A percentile compares a stretch with the other conserved stretches of the same genome.
Evolutionary conservation across 2,329 filamentous ascomycete genomes (phyloP).

Genomic region (Cytospora leucostoma): DNA sequence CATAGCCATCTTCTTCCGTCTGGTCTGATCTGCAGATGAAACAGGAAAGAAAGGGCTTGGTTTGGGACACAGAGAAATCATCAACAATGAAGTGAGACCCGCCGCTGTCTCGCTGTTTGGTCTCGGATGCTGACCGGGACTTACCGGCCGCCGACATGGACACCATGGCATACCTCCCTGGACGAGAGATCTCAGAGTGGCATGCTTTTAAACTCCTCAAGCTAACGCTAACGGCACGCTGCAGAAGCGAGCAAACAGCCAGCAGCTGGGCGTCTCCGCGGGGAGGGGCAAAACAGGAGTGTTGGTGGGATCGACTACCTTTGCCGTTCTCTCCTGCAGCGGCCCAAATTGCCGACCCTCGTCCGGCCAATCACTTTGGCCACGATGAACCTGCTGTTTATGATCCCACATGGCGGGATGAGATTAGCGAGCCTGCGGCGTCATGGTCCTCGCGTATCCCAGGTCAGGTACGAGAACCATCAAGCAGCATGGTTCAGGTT

Average conservation of each 20-base stretch:
- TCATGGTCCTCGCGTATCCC: constrained; percentile 10
- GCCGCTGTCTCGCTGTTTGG: neutral
- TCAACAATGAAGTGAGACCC: neutral
- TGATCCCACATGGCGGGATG: constrained; percentile 16
- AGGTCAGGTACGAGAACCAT: constrained; percentile 5
- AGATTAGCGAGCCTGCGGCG: constrained; percentile 27
- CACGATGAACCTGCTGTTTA: constrained; percentile 8
- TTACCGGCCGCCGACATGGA: constrained; percentile 14
- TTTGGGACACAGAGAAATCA: neutral
- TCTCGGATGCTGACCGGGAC: neutral
- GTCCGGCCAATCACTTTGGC: constrained; percentile 15
- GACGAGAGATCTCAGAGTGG: constrained; percentile 1
- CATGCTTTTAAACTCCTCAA: constrained; percentile 11
- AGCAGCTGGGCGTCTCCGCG: constrained; percentile 13
- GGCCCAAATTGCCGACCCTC: constrained; percentile 7
- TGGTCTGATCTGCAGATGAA: neutral
- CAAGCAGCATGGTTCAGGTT: constrained; percentile 4
- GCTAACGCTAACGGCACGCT: constrained; percentile 26
- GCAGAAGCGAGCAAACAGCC: constrained; percentile 23
- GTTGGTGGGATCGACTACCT: constrained; percentile 19
- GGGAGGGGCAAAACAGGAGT: constrained; percentile 10
- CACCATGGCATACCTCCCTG: neutral
- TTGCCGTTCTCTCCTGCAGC: constrained; percentile 14
- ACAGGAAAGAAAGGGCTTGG: neutral
- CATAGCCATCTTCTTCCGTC: neutral